Conservation (phyloP, 306 rosid genomes). For the Erythrophleum fordii region DNA sequence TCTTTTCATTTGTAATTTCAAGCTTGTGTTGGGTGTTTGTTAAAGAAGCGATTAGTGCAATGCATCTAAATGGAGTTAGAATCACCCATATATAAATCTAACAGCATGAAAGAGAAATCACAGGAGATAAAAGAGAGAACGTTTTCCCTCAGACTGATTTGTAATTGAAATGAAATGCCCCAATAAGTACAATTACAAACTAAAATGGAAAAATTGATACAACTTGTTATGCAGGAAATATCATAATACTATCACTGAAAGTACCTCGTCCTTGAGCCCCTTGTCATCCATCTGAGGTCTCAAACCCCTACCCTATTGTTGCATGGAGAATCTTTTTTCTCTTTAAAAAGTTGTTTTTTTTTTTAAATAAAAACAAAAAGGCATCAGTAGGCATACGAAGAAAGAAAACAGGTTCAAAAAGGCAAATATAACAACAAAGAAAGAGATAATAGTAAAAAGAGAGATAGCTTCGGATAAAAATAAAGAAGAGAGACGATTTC, state of each 20-base stretch:
- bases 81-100: not conserved
- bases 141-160: not conserved
- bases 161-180: not conserved
- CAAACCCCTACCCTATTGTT: slow-evolving; percentile 32
- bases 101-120: slow-evolving; percentile 5
- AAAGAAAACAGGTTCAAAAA: not conserved
- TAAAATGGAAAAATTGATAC: not conserved
- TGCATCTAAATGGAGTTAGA: not conserved
- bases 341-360: slow-evolving; percentile 40
- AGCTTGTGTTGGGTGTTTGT: not conserved
- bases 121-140: not conserved
- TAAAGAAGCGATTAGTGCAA: not conserved
- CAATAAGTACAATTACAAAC: not conserved
- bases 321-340: slow-evolving; percentile 49
- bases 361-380: too few species aligned
- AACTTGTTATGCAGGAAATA: not conserved
- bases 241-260: not conserved
- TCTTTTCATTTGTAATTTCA: not conserved
- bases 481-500: slow-evolving; percentile 59
- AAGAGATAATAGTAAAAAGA: not conserved
- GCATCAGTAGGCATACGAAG: not conserved
- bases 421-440: not conserved
- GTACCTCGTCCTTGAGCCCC: slow-evolving; percentile 79
- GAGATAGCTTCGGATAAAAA: slow-evolving; percentile 63
- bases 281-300: slow-evolving; percentile 53